A percentile compares a stretch with the other conserved stretches of the same genome.
These are phyloP conservation scores for Penicillium silybi DNA, from an alignment of 495 filamentous ascomycete species.

Conservation along the genomic window DNA sequence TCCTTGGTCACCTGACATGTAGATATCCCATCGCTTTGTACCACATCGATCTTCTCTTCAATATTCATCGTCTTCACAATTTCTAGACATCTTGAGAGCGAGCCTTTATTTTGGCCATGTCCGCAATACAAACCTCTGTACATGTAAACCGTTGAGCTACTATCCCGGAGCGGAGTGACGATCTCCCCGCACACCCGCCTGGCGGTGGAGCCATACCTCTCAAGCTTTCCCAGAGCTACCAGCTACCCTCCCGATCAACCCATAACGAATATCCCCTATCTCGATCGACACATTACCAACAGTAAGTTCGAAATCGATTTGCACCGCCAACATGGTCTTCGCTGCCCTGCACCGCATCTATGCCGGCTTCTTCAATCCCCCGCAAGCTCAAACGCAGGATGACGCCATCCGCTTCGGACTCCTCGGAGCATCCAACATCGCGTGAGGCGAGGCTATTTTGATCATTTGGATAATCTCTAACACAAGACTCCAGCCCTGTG, in stretches of 20 bases:
- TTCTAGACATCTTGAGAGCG: too few relatives aligned
- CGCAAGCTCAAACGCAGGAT: constrained; percentile 13
- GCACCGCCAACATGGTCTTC: background rate
- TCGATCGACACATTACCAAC: background rate
- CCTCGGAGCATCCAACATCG: constrained; percentile 30
- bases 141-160: too few relatives aligned
- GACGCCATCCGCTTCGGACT: constrained; percentile 31
- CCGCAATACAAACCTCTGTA: too few relatives aligned
- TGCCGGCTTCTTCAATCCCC: constrained; percentile 4
- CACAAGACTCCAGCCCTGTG: constrained; percentile 32
- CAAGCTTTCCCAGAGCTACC: background rate
- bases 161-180: too few relatives aligned
- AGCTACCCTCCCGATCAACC: background rate
- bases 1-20: too few relatives aligned
- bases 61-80: too few relatives aligned
- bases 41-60: too few relatives aligned
- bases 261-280: background rate
- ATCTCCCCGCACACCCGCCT: too few relatives aligned
- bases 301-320: background rate
- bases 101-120: too few relatives aligned
- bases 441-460: constrained; percentile 5
- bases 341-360: background rate
- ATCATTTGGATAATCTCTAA: background rate
- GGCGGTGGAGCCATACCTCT: too few relatives aligned
- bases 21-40: too few relatives aligned